These are phyloP conservation scores for Halteria grandinella DNA, from an alignment of 73 alveolate species.

Conservation along the genomic window DNA sequence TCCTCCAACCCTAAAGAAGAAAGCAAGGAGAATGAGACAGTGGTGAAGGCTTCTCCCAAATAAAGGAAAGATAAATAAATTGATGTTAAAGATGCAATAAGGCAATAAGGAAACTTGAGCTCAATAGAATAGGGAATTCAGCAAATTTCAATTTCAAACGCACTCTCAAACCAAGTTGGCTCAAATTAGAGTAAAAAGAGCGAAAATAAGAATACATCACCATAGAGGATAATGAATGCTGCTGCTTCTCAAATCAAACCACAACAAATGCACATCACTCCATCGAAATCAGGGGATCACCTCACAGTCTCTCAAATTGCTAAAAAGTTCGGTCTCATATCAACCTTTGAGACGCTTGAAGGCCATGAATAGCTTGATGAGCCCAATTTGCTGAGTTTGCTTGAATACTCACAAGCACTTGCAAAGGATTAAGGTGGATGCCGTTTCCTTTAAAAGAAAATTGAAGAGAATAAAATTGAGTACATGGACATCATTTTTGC, in stretches of 20 bases:
- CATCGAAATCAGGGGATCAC: neutral
- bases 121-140: too few species aligned
- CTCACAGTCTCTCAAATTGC: conserved; percentile 20
- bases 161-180: neutral
- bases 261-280: neutral
- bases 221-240: neutral
- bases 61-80: too few species aligned
- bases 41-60: too few species aligned
- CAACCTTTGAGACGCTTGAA: conserved; percentile 18
- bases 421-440: conserved; percentile 93
- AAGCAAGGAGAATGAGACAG: too few species aligned
- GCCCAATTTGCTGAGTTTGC: conserved; percentile 27
- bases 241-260: neutral
- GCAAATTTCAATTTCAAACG: too few species aligned
- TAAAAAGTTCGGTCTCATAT: conserved; percentile 10
- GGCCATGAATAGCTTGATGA: conserved; percentile 4
- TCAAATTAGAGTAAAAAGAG: neutral
- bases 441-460: conserved; percentile 84
- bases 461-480: conserved; percentile 67
- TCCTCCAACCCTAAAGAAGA: too few species aligned
- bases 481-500: conserved; percentile 62
- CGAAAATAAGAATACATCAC: neutral
- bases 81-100: too few species aligned
- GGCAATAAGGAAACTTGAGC: too few species aligned
- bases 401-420: conserved; percentile 70